Evolutionary conservation across 1,284 basidiomycete genomes (phyloP).

Genomic region (Mycosarcoma maydis): DNA sequence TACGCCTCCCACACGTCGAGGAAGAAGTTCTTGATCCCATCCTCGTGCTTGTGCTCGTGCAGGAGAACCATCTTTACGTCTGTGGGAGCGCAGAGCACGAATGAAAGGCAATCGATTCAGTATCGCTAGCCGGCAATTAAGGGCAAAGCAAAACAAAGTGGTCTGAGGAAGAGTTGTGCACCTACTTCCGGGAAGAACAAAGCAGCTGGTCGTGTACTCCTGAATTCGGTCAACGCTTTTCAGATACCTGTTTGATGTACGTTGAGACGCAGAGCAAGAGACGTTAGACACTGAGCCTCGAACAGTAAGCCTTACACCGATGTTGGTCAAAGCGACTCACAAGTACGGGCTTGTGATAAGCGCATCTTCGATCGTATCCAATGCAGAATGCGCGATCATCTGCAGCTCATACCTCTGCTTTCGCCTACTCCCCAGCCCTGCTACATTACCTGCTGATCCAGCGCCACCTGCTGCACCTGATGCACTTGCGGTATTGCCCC

Average conservation of each 20-base stretch:
- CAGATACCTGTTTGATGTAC: constrained; percentile 46
- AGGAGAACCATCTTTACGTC: constrained; percentile 64
- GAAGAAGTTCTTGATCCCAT: constrained; percentile 64
- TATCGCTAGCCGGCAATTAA: neutral
- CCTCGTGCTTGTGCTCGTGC: constrained; percentile 65
- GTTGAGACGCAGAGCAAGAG: neutral
- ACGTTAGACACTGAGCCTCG: no score
- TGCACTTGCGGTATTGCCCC: neutral
- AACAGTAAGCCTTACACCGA: no score
- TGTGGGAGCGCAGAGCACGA: constrained; percentile 9
- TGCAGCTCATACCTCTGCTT: constrained; percentile 57
- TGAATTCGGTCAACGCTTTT: constrained; percentile 62
- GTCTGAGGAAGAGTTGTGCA: constrained; percentile 2
- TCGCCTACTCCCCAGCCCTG: neutral
- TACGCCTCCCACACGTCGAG: constrained; percentile 64
- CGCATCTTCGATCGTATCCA: constrained; percentile 64
- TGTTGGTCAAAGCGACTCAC: constrained; percentile 45
- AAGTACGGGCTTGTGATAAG: constrained; percentile 50
- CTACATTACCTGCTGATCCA: neutral
- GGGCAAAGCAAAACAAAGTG: no score
- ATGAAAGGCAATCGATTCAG: neutral
- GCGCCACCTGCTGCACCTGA: neutral
- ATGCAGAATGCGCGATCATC: constrained; percentile 63
- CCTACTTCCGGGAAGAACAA: constrained; percentile 60
- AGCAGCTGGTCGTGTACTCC: constrained; percentile 60